Base-by-base conservation (phyloP, 1,284 basidiomycete genomes). In the Trichosporon asahii region DNA sequence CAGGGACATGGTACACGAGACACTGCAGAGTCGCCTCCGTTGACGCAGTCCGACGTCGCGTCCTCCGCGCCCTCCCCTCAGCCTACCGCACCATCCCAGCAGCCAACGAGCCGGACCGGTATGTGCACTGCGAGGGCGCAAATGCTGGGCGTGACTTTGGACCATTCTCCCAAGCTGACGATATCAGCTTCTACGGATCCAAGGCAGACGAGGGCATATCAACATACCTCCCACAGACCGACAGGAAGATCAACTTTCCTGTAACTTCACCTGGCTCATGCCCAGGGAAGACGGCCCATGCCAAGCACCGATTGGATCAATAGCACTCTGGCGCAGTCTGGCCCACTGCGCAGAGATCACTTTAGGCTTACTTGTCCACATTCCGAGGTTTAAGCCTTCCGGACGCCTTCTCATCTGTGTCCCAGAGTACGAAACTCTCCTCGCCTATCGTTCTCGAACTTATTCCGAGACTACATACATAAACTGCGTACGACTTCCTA, bases 301-400 rank as follows among this genome's bases (percentile, higher is more conserved):
- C 57, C 18, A 61, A 18, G 29, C 18, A 29, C 18, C 7, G 18
- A 29, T n/a, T 31, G 27, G 49, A 25, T 18, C 21, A 18, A 23
- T 3, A 7, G 49, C 49, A 61, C 18, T 23, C 15, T 61, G 57
- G 31, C 31, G 6, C 31, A 9, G 7, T 33, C 31, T 8, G 31
- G 31, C 31, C 31, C 11, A 9, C 31, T 33, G 14, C 27, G 23
- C 55, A 57, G 27, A 31, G 57, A 7, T 31, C 11, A 15, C 31
- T 31, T n/a, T 61, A 23, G 29, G 14, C 57, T 33, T 18, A n/a
- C 29, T 31, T 7, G 29, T 3, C 18, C 29, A 27, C 57, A 61
- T 61, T 61, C 57, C 57, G 27, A 61, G 29, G 27, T n/a, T 31
- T 33, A 61, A 61, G 57, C 57, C 57, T 61, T n/a, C 57, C 57